Evolutionary conservation across 2,329 filamentous ascomycete genomes (phyloP).

Genomic region (Hymenoscyphus albidus): DNA sequence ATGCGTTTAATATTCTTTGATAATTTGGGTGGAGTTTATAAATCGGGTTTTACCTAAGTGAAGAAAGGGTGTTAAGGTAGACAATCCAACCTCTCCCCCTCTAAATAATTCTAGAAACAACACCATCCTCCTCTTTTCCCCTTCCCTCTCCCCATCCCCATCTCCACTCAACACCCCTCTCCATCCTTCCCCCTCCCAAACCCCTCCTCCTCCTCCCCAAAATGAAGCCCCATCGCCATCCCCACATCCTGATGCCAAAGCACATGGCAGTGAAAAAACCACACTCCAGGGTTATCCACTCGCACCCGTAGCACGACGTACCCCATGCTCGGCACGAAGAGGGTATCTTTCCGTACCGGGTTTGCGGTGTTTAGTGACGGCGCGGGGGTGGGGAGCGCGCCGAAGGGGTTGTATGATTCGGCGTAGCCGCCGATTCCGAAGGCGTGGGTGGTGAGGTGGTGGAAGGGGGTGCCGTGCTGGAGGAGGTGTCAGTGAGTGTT

Average conservation of each 20-base stretch:
- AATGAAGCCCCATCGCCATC: constrained; percentile 38
- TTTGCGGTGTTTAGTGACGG: constrained; percentile 5
- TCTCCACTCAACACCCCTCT: background rate
- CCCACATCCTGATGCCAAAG: constrained; percentile 40
- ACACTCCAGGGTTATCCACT: constrained; percentile 48
- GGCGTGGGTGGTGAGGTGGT: constrained; percentile 13
- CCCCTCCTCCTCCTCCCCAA: constrained; percentile 7
- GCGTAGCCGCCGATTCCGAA: constrained; percentile 8
- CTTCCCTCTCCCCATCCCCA: background rate
- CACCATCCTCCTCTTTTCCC: no score
- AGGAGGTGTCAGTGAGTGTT: no score
- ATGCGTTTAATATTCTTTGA: no score
- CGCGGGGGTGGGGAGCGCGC: background rate
- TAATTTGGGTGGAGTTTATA: no score
- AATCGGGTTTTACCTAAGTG: no score
- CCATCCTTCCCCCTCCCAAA: background rate
- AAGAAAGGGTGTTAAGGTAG: no score
- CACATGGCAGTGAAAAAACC: constrained; percentile 48
- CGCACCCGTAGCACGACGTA: constrained; percentile 45
- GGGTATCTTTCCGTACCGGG: constrained; percentile 45
- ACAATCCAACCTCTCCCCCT: no score
- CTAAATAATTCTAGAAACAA: background rate
- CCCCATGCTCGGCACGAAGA: constrained; percentile 36
- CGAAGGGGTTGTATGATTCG: constrained; percentile 37
- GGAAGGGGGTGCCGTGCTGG: constrained; percentile 30